phyloP scores from a whole-genome alignment of 176 grass and related monocot species.

The Carex pumila region DNA sequence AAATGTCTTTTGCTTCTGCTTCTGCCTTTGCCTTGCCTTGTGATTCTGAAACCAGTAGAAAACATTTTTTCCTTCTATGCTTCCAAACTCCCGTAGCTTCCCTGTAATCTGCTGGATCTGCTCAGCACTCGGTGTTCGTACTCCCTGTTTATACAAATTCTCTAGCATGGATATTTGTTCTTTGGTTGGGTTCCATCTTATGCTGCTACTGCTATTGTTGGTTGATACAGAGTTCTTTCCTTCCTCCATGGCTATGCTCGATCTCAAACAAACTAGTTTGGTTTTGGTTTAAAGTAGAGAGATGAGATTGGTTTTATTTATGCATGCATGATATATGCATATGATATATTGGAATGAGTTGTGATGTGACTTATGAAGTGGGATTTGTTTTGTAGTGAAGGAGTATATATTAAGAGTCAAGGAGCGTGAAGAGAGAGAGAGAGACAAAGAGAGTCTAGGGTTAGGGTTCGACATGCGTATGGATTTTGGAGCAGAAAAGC shows the following conservation, averaged over 20 bases:
- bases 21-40: slow-evolving; percentile 59
- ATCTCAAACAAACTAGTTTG: not conserved
- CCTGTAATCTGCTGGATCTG: slow-evolving; percentile 76
- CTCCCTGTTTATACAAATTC: slow-evolving; percentile 54
- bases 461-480: slow-evolving; percentile 45
- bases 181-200: slow-evolving; percentile 73
- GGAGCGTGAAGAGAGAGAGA: not conserved
- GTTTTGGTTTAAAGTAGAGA: not conserved
- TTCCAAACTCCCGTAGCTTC: slow-evolving; percentile 51
- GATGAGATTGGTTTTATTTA: slow-evolving; percentile 21
- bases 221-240: slow-evolving; percentile 16
- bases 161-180: slow-evolving; percentile 77
- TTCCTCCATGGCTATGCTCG: slow-evolving; percentile 15
- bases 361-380: not conserved
- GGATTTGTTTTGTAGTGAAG: not conserved
- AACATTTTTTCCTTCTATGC: slow-evolving; percentile 50
- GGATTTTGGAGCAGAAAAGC: slow-evolving; percentile 42
- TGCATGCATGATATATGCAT: slow-evolving; percentile 24
- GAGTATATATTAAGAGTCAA: slow-evolving; percentile 26
- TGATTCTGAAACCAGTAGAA: slow-evolving; percentile 64
- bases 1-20: slow-evolving; percentile 67
- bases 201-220: not conserved
- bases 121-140: slow-evolving; percentile 57
- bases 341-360: not conserved
- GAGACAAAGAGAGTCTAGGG: slow-evolving; percentile 10